A percentile compares a stretch with the other conserved stretches of the same genome.
Evolutionary conservation across 2,329 filamentous ascomycete genomes (phyloP).

Genomic region (Trichocomaceae sp.): DNA sequence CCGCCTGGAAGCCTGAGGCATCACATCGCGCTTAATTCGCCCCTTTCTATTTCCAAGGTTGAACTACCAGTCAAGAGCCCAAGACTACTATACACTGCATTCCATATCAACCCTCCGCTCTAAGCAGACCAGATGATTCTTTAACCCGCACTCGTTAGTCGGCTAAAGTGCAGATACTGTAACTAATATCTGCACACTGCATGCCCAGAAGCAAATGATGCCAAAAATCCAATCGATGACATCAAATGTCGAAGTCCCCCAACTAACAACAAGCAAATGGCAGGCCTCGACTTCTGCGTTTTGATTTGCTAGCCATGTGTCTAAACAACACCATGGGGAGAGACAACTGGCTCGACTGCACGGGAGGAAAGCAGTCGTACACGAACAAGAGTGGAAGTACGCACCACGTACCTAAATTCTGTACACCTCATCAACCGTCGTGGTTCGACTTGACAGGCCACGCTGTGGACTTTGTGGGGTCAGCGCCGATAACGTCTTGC

Average conservation of each 20-base stretch:
- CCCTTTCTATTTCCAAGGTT: neutral
- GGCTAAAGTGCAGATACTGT: neutral
- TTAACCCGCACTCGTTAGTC: neutral
- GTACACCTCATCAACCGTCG: slow-evolving; percentile 8
- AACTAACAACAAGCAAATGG: neutral
- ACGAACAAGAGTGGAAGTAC: neutral
- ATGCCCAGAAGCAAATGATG: neutral
- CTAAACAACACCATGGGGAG: neutral
- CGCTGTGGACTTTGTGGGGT: slow-evolving; percentile 2
- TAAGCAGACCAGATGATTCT: neutral
- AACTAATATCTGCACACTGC: neutral
- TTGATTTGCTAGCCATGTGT: neutral
- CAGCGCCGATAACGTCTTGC: neutral
- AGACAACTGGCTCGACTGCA: neutral
- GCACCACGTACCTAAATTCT: neutral
- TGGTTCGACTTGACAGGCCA: slow-evolving; percentile 6
- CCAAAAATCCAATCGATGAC: neutral
- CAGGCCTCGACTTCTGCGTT: neutral
- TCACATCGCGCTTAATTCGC: neutral
- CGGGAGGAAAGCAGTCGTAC: neutral
- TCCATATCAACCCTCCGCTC: neutral
- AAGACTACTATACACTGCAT: neutral
- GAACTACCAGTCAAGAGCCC: too few species aligned
- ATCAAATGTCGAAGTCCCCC: neutral
- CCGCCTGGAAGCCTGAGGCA: neutral